Evolutionary conservation across 2,329 filamentous ascomycete species (phyloP).

Genomic region (Aspergillus intermedius): DNA sequence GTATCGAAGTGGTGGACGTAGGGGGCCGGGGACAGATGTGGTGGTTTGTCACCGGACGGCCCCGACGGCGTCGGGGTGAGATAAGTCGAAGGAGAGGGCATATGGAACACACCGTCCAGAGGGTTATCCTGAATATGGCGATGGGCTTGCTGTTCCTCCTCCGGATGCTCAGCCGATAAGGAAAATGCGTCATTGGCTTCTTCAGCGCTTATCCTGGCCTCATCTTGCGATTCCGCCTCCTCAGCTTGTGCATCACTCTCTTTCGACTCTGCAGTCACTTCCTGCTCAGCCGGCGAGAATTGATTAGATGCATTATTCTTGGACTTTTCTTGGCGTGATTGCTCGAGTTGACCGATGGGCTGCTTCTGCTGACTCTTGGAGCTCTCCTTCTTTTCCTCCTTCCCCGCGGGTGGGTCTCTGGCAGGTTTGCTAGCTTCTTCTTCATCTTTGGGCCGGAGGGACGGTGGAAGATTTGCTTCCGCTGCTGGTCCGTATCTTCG

Average conservation of each 20-base stretch:
- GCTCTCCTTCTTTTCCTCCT: slow-evolving; percentile 1
- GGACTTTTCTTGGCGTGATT: slow-evolving; percentile 10
- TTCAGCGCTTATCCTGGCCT: slow-evolving; percentile 6
- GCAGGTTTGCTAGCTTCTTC: background rate
- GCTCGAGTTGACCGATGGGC: slow-evolving; percentile 5
- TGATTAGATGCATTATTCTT: slow-evolving; percentile 7
- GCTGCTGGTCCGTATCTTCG: slow-evolving; percentile 43
- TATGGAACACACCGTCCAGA: slow-evolving; percentile 37
- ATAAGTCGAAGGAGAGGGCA: slow-evolving; percentile 34
- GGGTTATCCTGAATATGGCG: slow-evolving; percentile 14
- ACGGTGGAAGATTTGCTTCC: slow-evolving; percentile 35
- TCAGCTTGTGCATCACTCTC: slow-evolving; percentile 11
- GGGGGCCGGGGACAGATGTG: slow-evolving; percentile 61
- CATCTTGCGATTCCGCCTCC: slow-evolving; percentile 14
- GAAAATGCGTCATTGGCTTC: slow-evolving; percentile 8
- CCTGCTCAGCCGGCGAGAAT: slow-evolving; percentile 8
- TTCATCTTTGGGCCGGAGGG: slow-evolving; percentile 25
- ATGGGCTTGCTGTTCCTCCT: slow-evolving; percentile 4
- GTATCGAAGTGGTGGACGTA: slow-evolving; percentile 97
- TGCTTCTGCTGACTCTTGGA: background rate
- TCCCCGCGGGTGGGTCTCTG: background rate
- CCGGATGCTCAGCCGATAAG: slow-evolving; percentile 6
- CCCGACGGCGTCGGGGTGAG: slow-evolving; percentile 22
- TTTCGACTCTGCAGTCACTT: slow-evolving; percentile 9
- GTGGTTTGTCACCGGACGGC: slow-evolving; percentile 44